Conservation (phyloP, 306 rosid species). For the Calophaca sinica region DNA sequence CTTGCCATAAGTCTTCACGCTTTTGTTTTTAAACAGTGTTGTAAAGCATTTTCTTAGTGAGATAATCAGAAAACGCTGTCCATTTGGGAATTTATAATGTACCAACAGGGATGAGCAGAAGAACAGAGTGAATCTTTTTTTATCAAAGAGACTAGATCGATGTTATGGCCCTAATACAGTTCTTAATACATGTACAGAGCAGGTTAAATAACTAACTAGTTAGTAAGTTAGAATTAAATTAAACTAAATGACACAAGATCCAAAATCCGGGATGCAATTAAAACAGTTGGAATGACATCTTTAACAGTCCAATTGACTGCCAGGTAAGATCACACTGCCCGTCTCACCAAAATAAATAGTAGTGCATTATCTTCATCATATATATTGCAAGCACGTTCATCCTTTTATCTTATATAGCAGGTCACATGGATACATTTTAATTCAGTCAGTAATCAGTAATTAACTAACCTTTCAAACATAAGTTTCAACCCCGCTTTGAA, state of each 20-base stretch:
- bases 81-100: slow-evolving; percentile 40
- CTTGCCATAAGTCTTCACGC: slow-evolving; percentile 37
- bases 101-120: slow-evolving; percentile 38
- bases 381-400: slow-evolving; percentile 43
- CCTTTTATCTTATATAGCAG: slow-evolving; percentile 27
- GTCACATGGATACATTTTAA: slow-evolving; percentile 43
- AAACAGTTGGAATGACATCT: slow-evolving; percentile 50
- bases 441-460: slow-evolving; percentile 1
- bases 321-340: slow-evolving; percentile 51
- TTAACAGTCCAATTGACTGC: slow-evolving; percentile 50
- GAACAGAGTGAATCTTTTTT: slow-evolving; percentile 37
- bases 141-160: slow-evolving; percentile 4
- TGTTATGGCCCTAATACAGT: slow-evolving; percentile 45
- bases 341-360: slow-evolving; percentile 46
- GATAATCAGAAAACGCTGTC: slow-evolving; percentile 37
- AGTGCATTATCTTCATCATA: slow-evolving; percentile 35
- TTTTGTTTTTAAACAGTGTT: slow-evolving; percentile 31
- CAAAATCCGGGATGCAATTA: slow-evolving; percentile 65
- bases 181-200: slow-evolving; percentile 43
- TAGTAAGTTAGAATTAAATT: slow-evolving; percentile 40
- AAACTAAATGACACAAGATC: slow-evolving; percentile 73
- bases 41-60: slow-evolving; percentile 21
- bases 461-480: neutral
- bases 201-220: neutral
- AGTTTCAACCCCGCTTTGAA: neutral